A percentile compares a stretch with the other conserved stretches of the same genome.
Evolutionary conservation across 1,284 basidiomycete genomes (phyloP).

Genomic region (Chondrostereum purpureum): DNA sequence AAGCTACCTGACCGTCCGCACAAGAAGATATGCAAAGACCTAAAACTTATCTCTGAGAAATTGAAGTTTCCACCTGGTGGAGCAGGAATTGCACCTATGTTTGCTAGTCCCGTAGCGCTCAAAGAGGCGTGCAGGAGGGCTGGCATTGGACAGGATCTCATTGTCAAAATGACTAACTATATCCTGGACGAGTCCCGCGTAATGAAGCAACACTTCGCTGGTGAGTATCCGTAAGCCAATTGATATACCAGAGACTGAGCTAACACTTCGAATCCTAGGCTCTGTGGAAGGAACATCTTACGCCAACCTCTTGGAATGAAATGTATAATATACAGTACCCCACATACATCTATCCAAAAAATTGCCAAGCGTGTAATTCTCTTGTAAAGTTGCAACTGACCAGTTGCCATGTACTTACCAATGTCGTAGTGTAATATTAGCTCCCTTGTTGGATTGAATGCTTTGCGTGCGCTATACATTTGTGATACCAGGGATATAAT

Average conservation of each 20-base stretch:
- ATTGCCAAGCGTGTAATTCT: too few species aligned
- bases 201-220: background rate
- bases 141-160: background rate
- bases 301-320: background rate
- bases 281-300: background rate
- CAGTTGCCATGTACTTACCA: too few species aligned
- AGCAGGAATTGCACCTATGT: background rate
- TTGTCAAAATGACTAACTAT: background rate
- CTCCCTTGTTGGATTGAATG: too few species aligned
- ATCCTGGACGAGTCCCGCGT: background rate
- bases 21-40: background rate
- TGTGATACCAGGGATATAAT: too few species aligned
- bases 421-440: too few species aligned
- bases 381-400: too few species aligned
- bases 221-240: too few species aligned
- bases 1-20: background rate
- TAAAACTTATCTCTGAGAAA: background rate
- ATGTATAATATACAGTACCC: too few species aligned
- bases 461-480: too few species aligned
- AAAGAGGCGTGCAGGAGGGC: background rate
- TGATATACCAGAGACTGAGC: too few species aligned
- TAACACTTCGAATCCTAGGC: too few species aligned
- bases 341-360: too few species aligned
- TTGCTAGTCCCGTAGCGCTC: background rate
- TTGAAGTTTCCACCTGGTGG: background rate